Conservation (phyloP, 208 protist species). For the Wallacemonas sp. region DNA sequence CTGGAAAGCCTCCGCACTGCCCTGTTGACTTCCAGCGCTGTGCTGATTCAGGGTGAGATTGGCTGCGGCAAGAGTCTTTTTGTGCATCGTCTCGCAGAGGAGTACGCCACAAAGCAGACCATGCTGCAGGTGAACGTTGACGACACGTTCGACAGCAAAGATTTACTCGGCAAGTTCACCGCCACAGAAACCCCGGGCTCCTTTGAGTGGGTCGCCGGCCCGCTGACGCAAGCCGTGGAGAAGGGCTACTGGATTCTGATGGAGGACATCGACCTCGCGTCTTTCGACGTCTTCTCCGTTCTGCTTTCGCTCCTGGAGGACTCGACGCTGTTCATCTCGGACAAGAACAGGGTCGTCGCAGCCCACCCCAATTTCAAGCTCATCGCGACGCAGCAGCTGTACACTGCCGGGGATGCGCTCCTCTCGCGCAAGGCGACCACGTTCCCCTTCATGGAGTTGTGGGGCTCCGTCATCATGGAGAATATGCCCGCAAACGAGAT, state of each 20-base stretch:
- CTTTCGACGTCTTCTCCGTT: constrained; percentile 97
- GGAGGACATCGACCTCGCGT: constrained; percentile 99
- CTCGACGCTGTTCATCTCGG: constrained; percentile 94
- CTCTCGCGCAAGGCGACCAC: constrained; percentile 62
- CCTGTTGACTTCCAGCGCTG: constrained; percentile 64
- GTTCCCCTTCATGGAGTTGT: constrained; percentile 81
- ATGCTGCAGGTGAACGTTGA: constrained; percentile 95
- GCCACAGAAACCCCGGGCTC: constrained; percentile 97
- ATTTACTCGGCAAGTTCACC: constrained; percentile 98
- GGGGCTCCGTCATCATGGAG: constrained; percentile 77
- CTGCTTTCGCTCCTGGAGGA: constrained; percentile 97
- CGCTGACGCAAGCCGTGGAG: constrained; percentile 95
- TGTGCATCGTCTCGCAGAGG: constrained; percentile 62
- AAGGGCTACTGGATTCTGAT: constrained; percentile 98
- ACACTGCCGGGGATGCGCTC: constrained; percentile 46
- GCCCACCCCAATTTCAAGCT: constrained; percentile 88
- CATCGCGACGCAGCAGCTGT: constrained; percentile 87
- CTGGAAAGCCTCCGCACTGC: constrained; percentile 65
- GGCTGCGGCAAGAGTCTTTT: constrained; percentile 84
- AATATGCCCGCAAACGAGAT: constrained; percentile 64
- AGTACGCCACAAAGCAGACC: constrained; percentile 56
- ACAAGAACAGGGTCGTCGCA: constrained; percentile 92
- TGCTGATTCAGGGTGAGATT: constrained; percentile 87
- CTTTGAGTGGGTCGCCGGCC: constrained; percentile 98
- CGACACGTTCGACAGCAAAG: constrained; percentile 98